A percentile compares a stretch with the other conserved stretches of the same genome.
These are phyloP conservation scores for Talaromyces wortmannii DNA, from an alignment of 495 filamentous ascomycete species.

Conservation along the genomic window DNA sequence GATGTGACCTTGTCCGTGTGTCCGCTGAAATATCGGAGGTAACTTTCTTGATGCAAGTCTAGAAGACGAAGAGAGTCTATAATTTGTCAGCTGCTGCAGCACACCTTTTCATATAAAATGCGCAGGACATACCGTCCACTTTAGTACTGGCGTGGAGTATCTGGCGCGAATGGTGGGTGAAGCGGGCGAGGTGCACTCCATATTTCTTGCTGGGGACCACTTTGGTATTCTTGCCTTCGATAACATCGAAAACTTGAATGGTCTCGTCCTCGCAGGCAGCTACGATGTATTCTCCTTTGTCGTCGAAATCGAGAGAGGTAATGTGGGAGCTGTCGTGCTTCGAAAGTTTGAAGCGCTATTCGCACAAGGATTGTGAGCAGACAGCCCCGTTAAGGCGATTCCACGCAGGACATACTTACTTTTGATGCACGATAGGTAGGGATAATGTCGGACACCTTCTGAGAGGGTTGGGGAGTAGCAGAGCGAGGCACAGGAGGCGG, in stretches of 20 bases:
- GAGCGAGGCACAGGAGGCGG: slow-evolving; percentile 16
- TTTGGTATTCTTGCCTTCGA: slow-evolving; percentile 81
- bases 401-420: slow-evolving; percentile 18
- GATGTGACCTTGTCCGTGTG: slow-evolving; percentile 78
- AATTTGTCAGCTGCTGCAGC: not conserved
- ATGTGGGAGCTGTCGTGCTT: slow-evolving; percentile 35
- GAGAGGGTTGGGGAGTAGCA: slow-evolving; percentile 20
- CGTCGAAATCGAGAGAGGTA: slow-evolving; percentile 91
- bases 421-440: slow-evolving; percentile 37
- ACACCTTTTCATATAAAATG: not conserved
- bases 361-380: not conserved
- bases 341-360: slow-evolving; percentile 27
- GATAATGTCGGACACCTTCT: slow-evolving; percentile 42
- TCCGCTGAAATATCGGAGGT: slow-evolving; percentile 89
- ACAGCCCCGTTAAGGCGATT: not conserved
- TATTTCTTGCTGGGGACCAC: slow-evolving; percentile 86
- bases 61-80: slow-evolving; percentile 81
- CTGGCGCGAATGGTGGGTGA: slow-evolving; percentile 80
- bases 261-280: slow-evolving; percentile 86
- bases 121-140: slow-evolving; percentile 51
- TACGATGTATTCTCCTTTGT: slow-evolving; percentile 83
- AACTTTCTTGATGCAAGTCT: slow-evolving; percentile 89
- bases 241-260: slow-evolving; percentile 89
- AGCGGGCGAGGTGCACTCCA: slow-evolving; percentile 85
- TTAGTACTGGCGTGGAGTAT: slow-evolving; percentile 96